These are phyloP conservation scores for Gamarada debralockiae DNA, from an alignment of 495 filamentous ascomycete species.

Conservation along the genomic window DNA sequence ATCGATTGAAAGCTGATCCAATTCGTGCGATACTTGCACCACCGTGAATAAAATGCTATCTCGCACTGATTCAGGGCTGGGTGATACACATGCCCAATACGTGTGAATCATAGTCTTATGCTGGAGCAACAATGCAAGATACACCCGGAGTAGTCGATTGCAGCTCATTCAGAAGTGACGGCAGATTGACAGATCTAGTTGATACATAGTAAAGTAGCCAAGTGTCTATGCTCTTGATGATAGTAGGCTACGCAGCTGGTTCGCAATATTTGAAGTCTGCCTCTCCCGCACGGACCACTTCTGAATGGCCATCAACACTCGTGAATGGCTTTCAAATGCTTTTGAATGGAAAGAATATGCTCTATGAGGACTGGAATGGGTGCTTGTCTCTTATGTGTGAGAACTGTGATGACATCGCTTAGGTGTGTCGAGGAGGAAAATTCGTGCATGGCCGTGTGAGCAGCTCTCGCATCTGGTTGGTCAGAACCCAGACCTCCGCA, in stretches of 20 bases:
- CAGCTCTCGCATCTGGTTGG: conserved; percentile 12
- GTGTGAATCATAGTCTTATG: too few species aligned
- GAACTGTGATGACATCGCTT: conserved; percentile 17
- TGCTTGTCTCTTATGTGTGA: not conserved
- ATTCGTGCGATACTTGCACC: too few species aligned
- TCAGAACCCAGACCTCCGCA: conserved; percentile 5
- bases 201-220: not conserved
- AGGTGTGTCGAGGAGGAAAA: conserved; percentile 4
- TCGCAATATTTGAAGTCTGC: not conserved
- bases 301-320: not conserved
- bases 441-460: conserved; percentile 6
- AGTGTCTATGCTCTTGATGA: too few species aligned
- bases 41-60: too few species aligned
- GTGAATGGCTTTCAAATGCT: not conserved
- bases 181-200: not conserved
- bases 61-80: too few species aligned
- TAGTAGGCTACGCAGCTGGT: not conserved
- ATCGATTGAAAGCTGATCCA: too few species aligned
- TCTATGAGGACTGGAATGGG: not conserved
- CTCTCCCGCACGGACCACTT: not conserved
- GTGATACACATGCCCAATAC: too few species aligned
- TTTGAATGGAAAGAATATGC: not conserved
- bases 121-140: too few species aligned
- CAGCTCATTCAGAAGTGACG: too few species aligned
- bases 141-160: too few species aligned